phyloP scores from a whole-genome alignment of 495 filamentous ascomycete genomes.

The Neurospora tetrasperma region DNA sequence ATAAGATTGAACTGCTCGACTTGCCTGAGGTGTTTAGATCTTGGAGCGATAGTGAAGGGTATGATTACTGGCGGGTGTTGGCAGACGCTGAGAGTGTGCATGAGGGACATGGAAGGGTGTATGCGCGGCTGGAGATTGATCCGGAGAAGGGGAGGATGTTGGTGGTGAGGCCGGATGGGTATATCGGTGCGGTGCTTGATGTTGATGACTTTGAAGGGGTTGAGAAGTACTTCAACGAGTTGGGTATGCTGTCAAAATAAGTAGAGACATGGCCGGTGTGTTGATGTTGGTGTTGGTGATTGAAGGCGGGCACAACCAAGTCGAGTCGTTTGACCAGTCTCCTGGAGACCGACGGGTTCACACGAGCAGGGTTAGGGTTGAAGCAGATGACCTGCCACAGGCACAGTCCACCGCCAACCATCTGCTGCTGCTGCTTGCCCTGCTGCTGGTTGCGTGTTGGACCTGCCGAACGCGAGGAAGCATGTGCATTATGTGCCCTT shows the following conservation, averaged over 20 bases:
- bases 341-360: too few species aligned
- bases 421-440: background rate
- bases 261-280: background rate
- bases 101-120: conserved; percentile 50
- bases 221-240: conserved; percentile 10
- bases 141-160: conserved; percentile 46
- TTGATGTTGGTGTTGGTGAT: background rate
- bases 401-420: background rate
- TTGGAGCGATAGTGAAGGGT: conserved; percentile 46
- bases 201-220: conserved; percentile 25
- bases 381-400: background rate
- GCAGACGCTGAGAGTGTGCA: conserved; percentile 49
- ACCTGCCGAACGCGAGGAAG: background rate
- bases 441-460: background rate
- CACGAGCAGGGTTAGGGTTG: background rate
- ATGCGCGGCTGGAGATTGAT: conserved; percentile 51
- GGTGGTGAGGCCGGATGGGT: conserved; percentile 46
- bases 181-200: conserved; percentile 46
- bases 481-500: background rate
- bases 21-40: conserved; percentile 44
- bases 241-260: conserved; percentile 1
- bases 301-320: background rate
- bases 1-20: conserved; percentile 40
- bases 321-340: background rate
- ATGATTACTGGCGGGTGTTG: conserved; percentile 54